These are phyloP conservation scores for Gossypium armourianum DNA, from an alignment of 441 rosid genomes.

Conservation along the genomic window DNA sequence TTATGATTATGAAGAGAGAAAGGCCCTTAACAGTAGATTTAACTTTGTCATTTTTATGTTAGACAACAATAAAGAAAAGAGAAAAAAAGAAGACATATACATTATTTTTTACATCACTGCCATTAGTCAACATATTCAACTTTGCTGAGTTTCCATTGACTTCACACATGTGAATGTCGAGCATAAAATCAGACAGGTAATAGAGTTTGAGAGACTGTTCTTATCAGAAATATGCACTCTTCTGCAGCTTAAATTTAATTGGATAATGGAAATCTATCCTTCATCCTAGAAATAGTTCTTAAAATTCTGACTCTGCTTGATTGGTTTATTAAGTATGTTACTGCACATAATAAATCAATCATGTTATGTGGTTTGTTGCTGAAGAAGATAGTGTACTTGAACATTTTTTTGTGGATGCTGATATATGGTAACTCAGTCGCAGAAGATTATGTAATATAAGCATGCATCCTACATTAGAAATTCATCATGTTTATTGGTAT, in stretches of 20 bases:
- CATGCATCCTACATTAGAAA: constrained; percentile 1
- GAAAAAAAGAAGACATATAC: background rate
- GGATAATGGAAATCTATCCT: background rate
- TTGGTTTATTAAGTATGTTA: background rate
- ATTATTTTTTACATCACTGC: background rate
- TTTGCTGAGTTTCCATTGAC: background rate
- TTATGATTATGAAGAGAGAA: background rate
- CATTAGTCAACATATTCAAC: background rate
- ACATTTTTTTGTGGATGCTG: background rate
- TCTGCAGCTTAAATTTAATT: background rate
- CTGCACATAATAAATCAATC: background rate
- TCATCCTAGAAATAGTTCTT: background rate
- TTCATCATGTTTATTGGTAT: constrained; percentile 1
- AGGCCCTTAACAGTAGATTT: background rate
- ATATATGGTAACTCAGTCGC: background rate
- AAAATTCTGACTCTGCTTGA: background rate
- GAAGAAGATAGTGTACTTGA: background rate
- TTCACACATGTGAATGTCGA: background rate
- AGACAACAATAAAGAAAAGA: background rate
- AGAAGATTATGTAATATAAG: constrained; percentile 8
- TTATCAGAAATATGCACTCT: background rate
- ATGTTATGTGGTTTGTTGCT: background rate
- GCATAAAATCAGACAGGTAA: background rate
- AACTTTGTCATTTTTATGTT: background rate
- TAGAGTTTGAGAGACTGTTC: background rate